A percentile compares a stretch with the other conserved stretches of the same genome.
Conservation (phyloP, 2,329 filamentous ascomycete species). For the Fusarium subtropicale region DNA sequence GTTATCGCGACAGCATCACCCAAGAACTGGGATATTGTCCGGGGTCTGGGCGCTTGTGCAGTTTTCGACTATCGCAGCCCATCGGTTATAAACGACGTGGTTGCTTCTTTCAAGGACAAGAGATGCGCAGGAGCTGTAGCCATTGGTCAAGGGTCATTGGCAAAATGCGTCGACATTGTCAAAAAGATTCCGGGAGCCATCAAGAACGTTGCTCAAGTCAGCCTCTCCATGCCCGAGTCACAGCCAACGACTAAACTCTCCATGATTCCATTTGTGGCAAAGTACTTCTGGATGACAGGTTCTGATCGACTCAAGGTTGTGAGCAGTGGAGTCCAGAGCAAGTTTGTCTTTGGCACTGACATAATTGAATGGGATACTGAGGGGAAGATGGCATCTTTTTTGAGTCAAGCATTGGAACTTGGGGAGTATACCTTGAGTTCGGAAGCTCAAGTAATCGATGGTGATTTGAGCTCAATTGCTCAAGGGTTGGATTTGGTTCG, state of each 20-base stretch:
- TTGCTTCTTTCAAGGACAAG: neutral
- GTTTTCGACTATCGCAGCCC: constrained; percentile 1
- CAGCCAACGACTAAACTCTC: neutral
- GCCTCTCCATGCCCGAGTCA: neutral
- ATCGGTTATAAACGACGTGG: neutral
- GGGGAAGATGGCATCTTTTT: neutral
- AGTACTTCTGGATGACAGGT: constrained; percentile 8
- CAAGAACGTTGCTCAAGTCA: constrained; percentile 1
- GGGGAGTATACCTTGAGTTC: neutral
- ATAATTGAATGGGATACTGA: neutral
- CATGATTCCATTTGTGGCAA: constrained; percentile 10
- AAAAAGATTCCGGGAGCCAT: neutral
- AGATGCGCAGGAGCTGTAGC: constrained; percentile 8
- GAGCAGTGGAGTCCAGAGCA: neutral
- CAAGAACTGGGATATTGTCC: neutral
- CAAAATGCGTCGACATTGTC: constrained; percentile 10
- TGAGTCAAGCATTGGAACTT: neutral
- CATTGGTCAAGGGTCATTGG: neutral
- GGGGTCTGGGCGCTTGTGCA: neutral
- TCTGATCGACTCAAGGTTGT: neutral
- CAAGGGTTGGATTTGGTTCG: neutral
- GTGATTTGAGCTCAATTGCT: neutral
- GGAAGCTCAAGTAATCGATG: fast-evolving
- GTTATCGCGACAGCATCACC: constrained; percentile 1
- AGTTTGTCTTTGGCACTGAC: constrained; percentile 15